Conservation (phyloP, 1,284 basidiomycete species). For the Leccinum fuscescens region DNA sequence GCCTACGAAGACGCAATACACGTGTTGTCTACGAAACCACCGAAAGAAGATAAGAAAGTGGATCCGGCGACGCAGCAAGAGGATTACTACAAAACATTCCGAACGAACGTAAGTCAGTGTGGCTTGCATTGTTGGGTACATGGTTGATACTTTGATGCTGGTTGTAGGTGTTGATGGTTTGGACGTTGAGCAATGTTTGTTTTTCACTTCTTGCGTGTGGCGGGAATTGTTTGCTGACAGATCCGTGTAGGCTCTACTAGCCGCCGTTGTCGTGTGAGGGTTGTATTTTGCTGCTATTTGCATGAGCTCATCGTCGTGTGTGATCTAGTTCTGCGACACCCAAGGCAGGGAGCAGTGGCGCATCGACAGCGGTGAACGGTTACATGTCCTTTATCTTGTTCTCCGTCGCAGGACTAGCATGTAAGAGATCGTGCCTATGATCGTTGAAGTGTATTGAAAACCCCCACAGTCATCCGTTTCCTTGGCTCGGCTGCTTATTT, state of each 20-base stretch:
- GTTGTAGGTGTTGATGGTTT: slow-evolving; percentile 65
- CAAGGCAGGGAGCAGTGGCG: slow-evolving; percentile 32
- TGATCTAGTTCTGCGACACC: slow-evolving; percentile 47
- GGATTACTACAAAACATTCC: slow-evolving; percentile 86
- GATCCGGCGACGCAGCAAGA: slow-evolving; percentile 76
- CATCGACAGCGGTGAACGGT: slow-evolving; percentile 56
- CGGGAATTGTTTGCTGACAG: slow-evolving; percentile 12
- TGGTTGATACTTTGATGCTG: slow-evolving; percentile 5
- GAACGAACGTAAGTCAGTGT: slow-evolving; percentile 66
- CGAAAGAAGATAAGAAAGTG: slow-evolving; percentile 61
- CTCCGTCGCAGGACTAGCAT: slow-evolving; percentile 82
- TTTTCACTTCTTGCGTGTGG: slow-evolving; percentile 3
- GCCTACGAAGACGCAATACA: slow-evolving; percentile 84
- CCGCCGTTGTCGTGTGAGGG: slow-evolving; percentile 66
- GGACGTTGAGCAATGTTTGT: slow-evolving; percentile 80
- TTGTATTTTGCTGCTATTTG: not conserved
- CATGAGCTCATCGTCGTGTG: slow-evolving; percentile 5
- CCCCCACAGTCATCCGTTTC: slow-evolving; percentile 70
- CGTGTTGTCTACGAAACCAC: slow-evolving; percentile 71
- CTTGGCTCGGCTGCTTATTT: slow-evolving; percentile 77
- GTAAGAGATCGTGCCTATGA: slow-evolving; percentile 46
- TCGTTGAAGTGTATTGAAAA: not conserved
- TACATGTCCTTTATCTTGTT: slow-evolving; percentile 83
- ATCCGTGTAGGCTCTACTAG: slow-evolving; percentile 58
- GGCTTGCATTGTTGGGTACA: slow-evolving; percentile 3